Evolutionary conservation across 768 basidiomycete species (phyloP).

Genomic region (Mycena indigotica): DNA sequence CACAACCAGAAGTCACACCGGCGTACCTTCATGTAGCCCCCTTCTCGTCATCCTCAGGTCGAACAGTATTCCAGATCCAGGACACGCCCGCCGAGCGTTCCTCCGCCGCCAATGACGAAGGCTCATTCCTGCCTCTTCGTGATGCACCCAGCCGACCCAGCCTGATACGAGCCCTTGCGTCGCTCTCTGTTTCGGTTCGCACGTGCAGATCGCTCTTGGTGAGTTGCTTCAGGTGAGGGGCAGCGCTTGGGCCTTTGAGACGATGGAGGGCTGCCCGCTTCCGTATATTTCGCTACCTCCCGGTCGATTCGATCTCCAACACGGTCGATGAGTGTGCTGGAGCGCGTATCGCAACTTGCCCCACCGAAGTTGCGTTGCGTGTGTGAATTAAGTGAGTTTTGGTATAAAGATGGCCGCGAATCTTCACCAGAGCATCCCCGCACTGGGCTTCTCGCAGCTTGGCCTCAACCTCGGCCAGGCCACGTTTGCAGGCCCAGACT

Average conservation of each 20-base stretch:
- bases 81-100: not conserved
- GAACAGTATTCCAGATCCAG: conserved; percentile 16
- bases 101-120: not conserved
- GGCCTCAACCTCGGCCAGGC: conserved; percentile 4
- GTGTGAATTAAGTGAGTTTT: conserved; percentile 10
- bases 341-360: conserved; percentile 7
- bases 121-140: not conserved
- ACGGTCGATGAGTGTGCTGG: conserved; percentile 1
- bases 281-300: conserved; percentile 1
- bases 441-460: conserved; percentile 9
- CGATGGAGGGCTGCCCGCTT: not conserved
- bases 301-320: conserved; percentile 6
- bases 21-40: conserved; percentile 12
- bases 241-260: not conserved
- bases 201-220: conserved; percentile 3
- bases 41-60: conserved; percentile 2
- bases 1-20: not conserved
- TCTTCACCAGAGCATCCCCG: not conserved
- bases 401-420: conserved; percentile 6
- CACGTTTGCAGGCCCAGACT: not conserved
- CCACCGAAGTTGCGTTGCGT: not conserved
- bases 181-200: conserved; percentile 8
- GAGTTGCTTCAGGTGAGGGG: not conserved
- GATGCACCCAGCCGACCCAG: not conserved
- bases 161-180: conserved; percentile 3